phyloP scores from a whole-genome alignment of 139 green algal genomes.

The Closterium sp. region DNA sequence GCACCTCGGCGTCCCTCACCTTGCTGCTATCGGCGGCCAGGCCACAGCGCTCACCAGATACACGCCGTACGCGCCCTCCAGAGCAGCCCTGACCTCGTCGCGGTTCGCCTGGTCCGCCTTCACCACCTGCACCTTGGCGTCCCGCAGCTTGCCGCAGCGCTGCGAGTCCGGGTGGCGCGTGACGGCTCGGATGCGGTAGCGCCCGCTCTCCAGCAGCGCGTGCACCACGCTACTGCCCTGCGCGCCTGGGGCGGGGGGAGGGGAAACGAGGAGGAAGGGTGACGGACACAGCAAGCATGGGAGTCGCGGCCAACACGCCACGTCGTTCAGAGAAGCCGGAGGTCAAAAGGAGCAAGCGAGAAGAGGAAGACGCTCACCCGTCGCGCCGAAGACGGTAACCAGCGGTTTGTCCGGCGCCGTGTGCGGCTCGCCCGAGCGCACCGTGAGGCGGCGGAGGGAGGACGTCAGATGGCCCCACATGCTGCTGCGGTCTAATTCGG shows the following conservation, averaged over 20 bases:
- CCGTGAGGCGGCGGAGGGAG: background rate
- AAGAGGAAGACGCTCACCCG: background rate
- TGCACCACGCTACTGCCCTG: slow-evolving; percentile 28
- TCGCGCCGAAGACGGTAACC: background rate
- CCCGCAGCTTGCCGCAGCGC: background rate
- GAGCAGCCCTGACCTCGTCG: background rate
- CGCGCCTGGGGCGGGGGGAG: background rate
- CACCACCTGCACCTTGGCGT: background rate
- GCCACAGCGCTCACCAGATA: slow-evolving; percentile 6
- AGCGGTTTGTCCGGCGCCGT: background rate
- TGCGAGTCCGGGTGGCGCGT: slow-evolving; percentile 13
- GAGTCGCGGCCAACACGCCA: too few species aligned
- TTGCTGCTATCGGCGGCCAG: too few species aligned
- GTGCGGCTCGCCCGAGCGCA: background rate
- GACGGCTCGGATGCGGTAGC: slow-evolving; percentile 21
- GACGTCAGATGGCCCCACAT: background rate
- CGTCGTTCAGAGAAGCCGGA: too few species aligned
- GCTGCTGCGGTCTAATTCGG: background rate
- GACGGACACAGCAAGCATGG: background rate
- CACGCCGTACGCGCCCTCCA: slow-evolving; percentile 20
- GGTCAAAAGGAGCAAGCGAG: too few species aligned
- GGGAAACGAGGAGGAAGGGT: background rate
- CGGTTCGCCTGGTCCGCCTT: slow-evolving; percentile 19
- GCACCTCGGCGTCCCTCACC: too few species aligned
- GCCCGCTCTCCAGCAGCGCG: slow-evolving; percentile 18